phyloP scores from a whole-genome alignment of 2,329 filamentous ascomycete species.

The Fusarium zealandicum region DNA sequence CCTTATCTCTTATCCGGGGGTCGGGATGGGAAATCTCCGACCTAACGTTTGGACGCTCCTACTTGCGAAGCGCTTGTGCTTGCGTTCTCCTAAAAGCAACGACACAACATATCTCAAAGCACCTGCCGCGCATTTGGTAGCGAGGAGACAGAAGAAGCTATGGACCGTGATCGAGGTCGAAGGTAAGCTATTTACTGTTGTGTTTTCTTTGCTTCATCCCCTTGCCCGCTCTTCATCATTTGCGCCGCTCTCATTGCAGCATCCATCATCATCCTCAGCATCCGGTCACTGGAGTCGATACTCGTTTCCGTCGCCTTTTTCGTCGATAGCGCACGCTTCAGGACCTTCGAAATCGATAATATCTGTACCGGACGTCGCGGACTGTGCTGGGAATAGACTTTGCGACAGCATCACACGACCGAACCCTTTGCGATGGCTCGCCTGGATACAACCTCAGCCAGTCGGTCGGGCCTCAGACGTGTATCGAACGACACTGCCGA shows the following conservation, averaged over 20 bases:
- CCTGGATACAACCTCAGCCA: not conserved
- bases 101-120: conserved; percentile 10
- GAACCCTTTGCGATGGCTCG: conserved; percentile 3
- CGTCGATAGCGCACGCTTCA: conserved; percentile 3
- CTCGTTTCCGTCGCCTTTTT: not conserved
- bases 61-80: conserved; percentile 36
- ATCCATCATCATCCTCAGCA: conserved; percentile 10
- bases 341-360: not conserved
- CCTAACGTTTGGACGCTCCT: conserved; percentile 19
- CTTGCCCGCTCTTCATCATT: conserved; percentile 11
- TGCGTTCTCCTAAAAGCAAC: conserved; percentile 26
- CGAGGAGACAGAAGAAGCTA: conserved; percentile 23
- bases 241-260: conserved; percentile 13
- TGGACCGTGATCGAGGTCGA: conserved; percentile 51
- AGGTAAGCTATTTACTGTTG: conserved; percentile 42
- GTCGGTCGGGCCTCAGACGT: not conserved
- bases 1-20: conserved; percentile 34
- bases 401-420: not conserved
- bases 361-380: not conserved
- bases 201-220: conserved; percentile 13
- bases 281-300: not conserved
- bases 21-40: conserved; percentile 38
- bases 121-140: conserved; percentile 16
- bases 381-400: not conserved
- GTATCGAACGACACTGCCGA: not conserved